Evolutionary conservation across 2,329 filamentous ascomycete genomes (phyloP).

Genomic region (Metarhizium robertsii): DNA sequence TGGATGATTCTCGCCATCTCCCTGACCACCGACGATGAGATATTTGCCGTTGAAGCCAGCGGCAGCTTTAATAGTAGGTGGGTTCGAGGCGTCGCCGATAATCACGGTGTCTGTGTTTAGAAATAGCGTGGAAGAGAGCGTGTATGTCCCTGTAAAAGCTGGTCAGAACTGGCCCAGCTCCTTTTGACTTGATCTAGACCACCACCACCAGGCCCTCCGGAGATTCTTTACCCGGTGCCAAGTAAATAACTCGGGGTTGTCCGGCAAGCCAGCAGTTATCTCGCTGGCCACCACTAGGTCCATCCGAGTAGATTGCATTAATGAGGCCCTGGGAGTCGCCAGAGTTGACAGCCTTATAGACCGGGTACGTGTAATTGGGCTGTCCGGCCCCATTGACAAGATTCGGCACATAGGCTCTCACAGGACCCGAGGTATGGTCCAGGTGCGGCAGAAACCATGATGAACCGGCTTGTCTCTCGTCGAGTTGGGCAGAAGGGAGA

Average conservation of each 20-base stretch:
- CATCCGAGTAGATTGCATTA: slow-evolving; percentile 7
- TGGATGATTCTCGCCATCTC: slow-evolving; percentile 6
- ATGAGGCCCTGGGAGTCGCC: slow-evolving; percentile 6
- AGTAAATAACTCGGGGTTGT: slow-evolving; percentile 11
- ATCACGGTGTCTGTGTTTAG: slow-evolving; percentile 56
- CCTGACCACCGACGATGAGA: slow-evolving; percentile 11
- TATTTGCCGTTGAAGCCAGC: slow-evolving; percentile 51
- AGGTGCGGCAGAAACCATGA: slow-evolving; percentile 14
- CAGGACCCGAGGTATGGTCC: slow-evolving; percentile 11
- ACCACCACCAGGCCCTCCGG: too few relatives aligned
- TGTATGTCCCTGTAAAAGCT: slow-evolving; percentile 7
- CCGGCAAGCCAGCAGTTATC: slow-evolving; percentile 12
- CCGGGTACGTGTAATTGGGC: slow-evolving; percentile 10
- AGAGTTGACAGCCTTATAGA: slow-evolving; percentile 9
- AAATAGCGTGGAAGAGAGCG: slow-evolving; percentile 8
- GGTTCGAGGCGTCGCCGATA: slow-evolving; percentile 61
- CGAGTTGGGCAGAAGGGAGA: not conserved
- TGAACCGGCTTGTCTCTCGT: slow-evolving; percentile 1
- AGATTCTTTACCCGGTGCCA: slow-evolving; percentile 9
- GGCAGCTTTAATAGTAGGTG: slow-evolving; percentile 62
- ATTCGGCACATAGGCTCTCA: slow-evolving; percentile 11
- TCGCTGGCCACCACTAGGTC: slow-evolving; percentile 9
- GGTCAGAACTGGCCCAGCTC: not conserved
- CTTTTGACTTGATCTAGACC: too few relatives aligned
- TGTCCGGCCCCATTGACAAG: slow-evolving; percentile 5